These are phyloP conservation scores for Helotiales sp. DNA, from an alignment of 2,329 filamentous ascomycete species.

Conservation along the genomic window DNA sequence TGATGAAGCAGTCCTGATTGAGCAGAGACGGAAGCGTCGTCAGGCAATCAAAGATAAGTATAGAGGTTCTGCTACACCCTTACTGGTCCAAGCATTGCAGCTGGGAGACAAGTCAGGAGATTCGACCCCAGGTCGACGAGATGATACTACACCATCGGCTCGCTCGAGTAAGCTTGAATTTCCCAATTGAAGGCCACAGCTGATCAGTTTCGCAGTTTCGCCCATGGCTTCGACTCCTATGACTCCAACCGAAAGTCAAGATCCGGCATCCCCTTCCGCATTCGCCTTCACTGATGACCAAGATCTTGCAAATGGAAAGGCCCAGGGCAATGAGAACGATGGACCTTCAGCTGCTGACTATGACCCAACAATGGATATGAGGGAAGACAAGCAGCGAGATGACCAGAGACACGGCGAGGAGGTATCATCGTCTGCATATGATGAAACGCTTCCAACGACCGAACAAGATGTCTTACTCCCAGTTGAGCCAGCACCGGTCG, in stretches of 20 bases:
- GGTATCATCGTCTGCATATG: slow-evolving; percentile 58
- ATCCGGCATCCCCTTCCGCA: slow-evolving; percentile 46
- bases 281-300: slow-evolving; percentile 70
- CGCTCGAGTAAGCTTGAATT: slow-evolving; percentile 46
- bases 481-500: slow-evolving; percentile 41
- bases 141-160: slow-evolving; percentile 34
- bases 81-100: slow-evolving; percentile 68
- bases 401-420: slow-evolving; percentile 66
- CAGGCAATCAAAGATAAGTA: slow-evolving; percentile 87
- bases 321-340: slow-evolving; percentile 59
- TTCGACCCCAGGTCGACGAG: slow-evolving; percentile 38
- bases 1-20: slow-evolving; percentile 82
- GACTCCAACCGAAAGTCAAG: slow-evolving; percentile 39
- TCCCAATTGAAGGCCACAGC: neutral
- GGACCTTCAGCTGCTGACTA: slow-evolving; percentile 93
- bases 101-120: slow-evolving; percentile 43
- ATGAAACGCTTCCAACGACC: slow-evolving; percentile 59
- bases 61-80: slow-evolving; percentile 69
- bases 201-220: slow-evolving; percentile 36
- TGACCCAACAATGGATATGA: slow-evolving; percentile 86
- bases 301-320: slow-evolving; percentile 67
- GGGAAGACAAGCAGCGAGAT: slow-evolving; percentile 77
- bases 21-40: slow-evolving; percentile 81
- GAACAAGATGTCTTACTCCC: slow-evolving; percentile 57
- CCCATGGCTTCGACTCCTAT: slow-evolving; percentile 44